Evolutionary conservation across 495 filamentous ascomycete genomes (phyloP).

Genomic region (Parathielavia hyrcaniae): DNA sequence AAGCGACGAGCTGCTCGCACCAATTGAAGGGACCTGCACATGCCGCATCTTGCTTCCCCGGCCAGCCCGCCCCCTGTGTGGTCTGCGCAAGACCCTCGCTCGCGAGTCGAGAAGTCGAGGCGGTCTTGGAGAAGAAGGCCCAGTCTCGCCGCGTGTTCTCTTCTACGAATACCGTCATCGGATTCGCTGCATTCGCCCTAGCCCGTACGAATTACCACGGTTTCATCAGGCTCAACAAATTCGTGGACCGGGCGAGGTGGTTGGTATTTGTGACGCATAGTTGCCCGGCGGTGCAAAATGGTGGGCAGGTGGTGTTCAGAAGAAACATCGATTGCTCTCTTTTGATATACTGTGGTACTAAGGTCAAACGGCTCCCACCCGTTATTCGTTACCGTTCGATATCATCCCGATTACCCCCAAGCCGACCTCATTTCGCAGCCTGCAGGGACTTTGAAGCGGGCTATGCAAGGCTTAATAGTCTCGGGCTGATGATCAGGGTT

Average conservation of each 20-base stretch:
- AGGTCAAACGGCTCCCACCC: too few relatives aligned
- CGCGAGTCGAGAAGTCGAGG: background rate
- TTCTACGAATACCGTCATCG: background rate
- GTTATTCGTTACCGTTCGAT: too few relatives aligned
- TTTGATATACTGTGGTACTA: too few relatives aligned
- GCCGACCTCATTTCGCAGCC: too few relatives aligned
- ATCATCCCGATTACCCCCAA: too few relatives aligned
- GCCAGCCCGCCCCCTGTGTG: slow-evolving; percentile 8
- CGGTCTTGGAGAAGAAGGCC: background rate
- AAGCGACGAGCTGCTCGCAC: slow-evolving; percentile 6
- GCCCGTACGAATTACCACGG: background rate
- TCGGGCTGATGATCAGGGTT: background rate
- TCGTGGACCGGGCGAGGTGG: background rate
- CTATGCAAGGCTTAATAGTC: too few relatives aligned
- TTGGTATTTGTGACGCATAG: too few relatives aligned
- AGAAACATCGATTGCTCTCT: too few relatives aligned
- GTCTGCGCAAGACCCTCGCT: background rate
- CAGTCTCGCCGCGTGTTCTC: background rate
- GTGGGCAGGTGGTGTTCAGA: background rate
- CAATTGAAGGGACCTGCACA: slow-evolving; percentile 5
- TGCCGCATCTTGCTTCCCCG: slow-evolving; percentile 15
- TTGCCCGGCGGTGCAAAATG: too few relatives aligned
- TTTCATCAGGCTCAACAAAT: background rate
- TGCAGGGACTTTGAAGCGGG: too few relatives aligned
- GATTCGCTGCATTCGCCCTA: background rate